These are phyloP conservation scores for Ilyonectria mors-panacis DNA, from an alignment of 2,329 filamentous ascomycete species.

Conservation along the genomic window DNA sequence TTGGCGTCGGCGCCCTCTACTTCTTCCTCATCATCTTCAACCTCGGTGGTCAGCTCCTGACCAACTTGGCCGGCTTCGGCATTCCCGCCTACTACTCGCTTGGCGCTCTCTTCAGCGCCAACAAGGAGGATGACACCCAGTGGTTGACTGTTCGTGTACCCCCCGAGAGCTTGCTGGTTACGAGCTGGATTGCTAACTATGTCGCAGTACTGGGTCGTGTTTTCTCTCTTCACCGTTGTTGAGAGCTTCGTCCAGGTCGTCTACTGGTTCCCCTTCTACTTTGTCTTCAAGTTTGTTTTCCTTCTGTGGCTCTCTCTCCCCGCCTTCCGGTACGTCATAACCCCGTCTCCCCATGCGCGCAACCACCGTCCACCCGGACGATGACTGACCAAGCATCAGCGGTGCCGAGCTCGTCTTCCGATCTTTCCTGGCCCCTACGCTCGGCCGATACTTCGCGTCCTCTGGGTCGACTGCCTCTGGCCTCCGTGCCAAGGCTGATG, in stretches of 20 bases:
- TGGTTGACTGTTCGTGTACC: constrained; percentile 76
- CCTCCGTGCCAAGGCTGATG: constrained; percentile 90
- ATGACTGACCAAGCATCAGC: constrained; percentile 63
- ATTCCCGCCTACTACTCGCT: constrained; percentile 90
- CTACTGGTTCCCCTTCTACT: constrained; percentile 99
- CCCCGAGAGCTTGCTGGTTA: constrained; percentile 12
- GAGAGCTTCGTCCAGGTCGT: constrained; percentile 88
- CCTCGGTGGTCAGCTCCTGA: constrained; percentile 88
- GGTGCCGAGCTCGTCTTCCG: constrained; percentile 97
- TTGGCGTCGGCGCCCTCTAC: constrained; percentile 83
- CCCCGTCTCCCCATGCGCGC: constrained; percentile 21
- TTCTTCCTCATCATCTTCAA: constrained; percentile 95
- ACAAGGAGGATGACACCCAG: constrained; percentile 86
- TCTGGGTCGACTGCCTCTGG: constrained; percentile 83
- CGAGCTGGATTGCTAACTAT: constrained; percentile 52
- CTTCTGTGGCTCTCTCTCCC: constrained; percentile 98
- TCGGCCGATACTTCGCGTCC: constrained; percentile 89
- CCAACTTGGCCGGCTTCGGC: constrained; percentile 87
- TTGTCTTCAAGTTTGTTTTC: constrained; percentile 98
- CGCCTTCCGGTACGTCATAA: constrained; percentile 82
- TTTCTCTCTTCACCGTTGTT: constrained; percentile 84
- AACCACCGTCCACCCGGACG: constrained; percentile 21
- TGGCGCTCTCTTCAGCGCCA: constrained; percentile 79
- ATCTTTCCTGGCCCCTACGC: constrained; percentile 92
- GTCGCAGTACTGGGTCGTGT: constrained; percentile 89